Evolutionary conservation across 2,329 filamentous ascomycete species (phyloP).

Genomic region (Colletotrichum cordylinicola): DNA sequence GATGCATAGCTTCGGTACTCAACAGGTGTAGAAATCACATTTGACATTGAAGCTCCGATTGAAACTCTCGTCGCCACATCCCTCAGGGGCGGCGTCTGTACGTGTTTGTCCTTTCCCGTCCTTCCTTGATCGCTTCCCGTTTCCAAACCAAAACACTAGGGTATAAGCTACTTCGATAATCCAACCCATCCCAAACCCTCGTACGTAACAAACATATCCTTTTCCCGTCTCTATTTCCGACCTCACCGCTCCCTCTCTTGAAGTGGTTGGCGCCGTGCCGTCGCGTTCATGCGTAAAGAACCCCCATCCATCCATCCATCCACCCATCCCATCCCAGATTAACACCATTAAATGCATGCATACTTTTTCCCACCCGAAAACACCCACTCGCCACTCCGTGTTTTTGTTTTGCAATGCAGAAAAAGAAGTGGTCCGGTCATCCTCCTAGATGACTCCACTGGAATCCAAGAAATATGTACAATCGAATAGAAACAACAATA

Average conservation of each 20-base stretch:
- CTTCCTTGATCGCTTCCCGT: neutral
- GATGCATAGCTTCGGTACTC: neutral
- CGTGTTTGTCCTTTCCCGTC: neutral
- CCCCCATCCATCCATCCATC: neutral
- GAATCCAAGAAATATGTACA: conserved; percentile 1
- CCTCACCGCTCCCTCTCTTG: neutral
- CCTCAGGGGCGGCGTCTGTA: neutral
- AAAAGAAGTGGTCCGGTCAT: neutral
- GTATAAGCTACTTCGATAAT: conserved; percentile 9
- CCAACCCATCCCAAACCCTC: neutral
- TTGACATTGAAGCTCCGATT: neutral
- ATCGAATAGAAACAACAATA: neutral
- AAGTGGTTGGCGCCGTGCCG: neutral
- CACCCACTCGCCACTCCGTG: neutral
- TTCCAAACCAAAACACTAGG: conserved; percentile 15
- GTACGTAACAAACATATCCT: neutral
- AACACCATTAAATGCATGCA: conserved; percentile 5
- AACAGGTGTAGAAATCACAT: neutral
- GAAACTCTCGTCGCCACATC: neutral
- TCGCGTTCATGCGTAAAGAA: neutral
- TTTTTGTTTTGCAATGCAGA: neutral
- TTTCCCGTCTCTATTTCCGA: neutral
- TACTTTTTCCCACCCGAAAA: neutral
- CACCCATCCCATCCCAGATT: neutral
- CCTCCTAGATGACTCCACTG: neutral